A percentile compares a stretch with the other conserved stretches of the same genome.
phyloP scores from a whole-genome alignment of 257 asterid genomes.

The Schizonepeta tenuifolia region DNA sequence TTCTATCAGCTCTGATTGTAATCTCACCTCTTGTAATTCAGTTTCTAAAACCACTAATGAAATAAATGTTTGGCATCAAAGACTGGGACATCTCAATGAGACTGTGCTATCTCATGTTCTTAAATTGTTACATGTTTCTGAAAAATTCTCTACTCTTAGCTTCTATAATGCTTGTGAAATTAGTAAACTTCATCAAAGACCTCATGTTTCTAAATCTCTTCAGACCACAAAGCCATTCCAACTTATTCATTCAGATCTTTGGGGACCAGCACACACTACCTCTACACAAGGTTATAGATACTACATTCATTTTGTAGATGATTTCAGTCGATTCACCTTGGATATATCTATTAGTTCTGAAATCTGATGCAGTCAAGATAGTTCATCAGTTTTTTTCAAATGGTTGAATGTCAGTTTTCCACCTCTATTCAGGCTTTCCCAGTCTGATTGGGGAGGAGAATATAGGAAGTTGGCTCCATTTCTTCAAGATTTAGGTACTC shows the following conservation, averaged over 20 bases:
- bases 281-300: background rate
- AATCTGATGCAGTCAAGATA: no score
- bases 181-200: background rate
- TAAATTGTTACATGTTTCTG: no score
- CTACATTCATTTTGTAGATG: background rate
- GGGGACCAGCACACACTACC: background rate
- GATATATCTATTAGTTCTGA: background rate
- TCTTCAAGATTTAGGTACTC: no score
- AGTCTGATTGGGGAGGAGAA: no score
- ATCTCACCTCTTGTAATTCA: no score
- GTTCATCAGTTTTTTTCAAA: background rate
- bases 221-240: background rate
- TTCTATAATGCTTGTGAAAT: background rate
- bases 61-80: background rate
- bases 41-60: no score
- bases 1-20: no score
- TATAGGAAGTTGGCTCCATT: no score
- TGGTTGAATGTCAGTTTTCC: background rate
- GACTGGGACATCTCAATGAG: background rate
- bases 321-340: background rate
- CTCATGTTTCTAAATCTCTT: background rate
- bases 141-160: fast-evolving
- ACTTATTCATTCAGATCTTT: background rate
- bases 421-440: no score
- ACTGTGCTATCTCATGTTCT: no score